Conservation (phyloP, 371 early-diverging fungal species). For the Globomyces sp. region DNA sequence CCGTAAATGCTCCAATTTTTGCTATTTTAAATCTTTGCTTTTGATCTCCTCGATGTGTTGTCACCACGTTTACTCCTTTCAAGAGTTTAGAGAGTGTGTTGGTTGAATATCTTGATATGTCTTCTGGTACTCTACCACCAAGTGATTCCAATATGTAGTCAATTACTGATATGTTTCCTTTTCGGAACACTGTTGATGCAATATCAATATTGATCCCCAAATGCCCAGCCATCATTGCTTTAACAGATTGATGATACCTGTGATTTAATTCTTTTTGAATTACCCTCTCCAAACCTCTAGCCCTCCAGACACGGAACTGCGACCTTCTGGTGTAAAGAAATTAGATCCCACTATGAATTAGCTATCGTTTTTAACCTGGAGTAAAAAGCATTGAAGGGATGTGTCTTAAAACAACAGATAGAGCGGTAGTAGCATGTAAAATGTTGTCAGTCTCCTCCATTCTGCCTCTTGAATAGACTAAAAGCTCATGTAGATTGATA, state of each 20-base stretch:
- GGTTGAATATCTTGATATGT: constrained; percentile 42
- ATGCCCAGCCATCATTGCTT: constrained; percentile 56
- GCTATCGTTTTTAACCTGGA: constrained; percentile 18
- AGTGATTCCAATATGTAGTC: constrained; percentile 55
- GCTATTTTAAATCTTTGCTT: constrained; percentile 52
- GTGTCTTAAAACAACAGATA: constrained; percentile 71
- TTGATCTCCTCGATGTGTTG: constrained; percentile 55
- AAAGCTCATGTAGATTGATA: constrained; percentile 32
- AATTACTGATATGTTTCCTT: constrained; percentile 54
- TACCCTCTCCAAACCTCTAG: constrained; percentile 81
- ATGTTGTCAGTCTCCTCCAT: constrained; percentile 20
- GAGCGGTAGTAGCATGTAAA: constrained; percentile 60
- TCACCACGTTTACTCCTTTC: constrained; percentile 57
- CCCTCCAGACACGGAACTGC: constrained; percentile 53
- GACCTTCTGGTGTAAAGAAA: constrained; percentile 54
- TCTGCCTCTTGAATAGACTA: constrained; percentile 26
- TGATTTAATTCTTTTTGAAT: background rate
- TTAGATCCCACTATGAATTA: constrained; percentile 17
- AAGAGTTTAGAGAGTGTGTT: constrained; percentile 38
- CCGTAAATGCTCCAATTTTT: constrained; percentile 54
- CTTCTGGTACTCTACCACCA: constrained; percentile 46
- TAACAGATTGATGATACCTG: constrained; percentile 64
- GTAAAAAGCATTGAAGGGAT: constrained; percentile 58
- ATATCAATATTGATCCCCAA: constrained; percentile 75
- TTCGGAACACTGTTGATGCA: constrained; percentile 69